Conservation (phyloP, 208 protist species). For the Vickermania spadyakhi region DNA sequence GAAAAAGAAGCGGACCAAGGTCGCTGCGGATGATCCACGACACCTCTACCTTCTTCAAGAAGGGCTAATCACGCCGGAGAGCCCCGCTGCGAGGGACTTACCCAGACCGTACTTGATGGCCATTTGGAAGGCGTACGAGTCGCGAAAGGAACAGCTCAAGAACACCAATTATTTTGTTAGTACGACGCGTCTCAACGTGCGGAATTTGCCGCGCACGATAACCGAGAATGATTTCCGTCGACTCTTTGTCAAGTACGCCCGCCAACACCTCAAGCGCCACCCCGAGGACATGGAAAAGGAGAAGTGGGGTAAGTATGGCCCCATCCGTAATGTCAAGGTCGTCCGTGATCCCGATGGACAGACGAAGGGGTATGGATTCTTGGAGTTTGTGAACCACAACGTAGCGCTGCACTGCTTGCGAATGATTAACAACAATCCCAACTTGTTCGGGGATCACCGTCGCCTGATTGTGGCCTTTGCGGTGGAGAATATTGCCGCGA, state of each 20-base stretch:
- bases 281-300: constrained; percentile 57
- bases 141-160: constrained; percentile 71
- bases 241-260: constrained; percentile 62
- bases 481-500: constrained; percentile 82
- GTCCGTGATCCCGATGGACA: constrained; percentile 73
- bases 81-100: constrained; percentile 64
- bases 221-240: constrained; percentile 81
- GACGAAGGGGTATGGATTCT: constrained; percentile 87
- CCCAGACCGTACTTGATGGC: constrained; percentile 75
- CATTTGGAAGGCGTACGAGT: constrained; percentile 79
- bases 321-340: constrained; percentile 81
- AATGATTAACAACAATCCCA: constrained; percentile 91
- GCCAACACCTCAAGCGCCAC: constrained; percentile 66
- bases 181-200: constrained; percentile 82
- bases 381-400: constrained; percentile 90
- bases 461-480: constrained; percentile 89
- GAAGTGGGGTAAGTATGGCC: constrained; percentile 86
- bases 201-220: constrained; percentile 85
- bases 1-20: constrained; percentile 87
- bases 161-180: constrained; percentile 91
- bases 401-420: constrained; percentile 79
- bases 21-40: constrained; percentile 81
- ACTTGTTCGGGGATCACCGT: constrained; percentile 68
- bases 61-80: constrained; percentile 73
- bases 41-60: constrained; percentile 85